phyloP scores from a whole-genome alignment of 441 rosid genomes.

The Sinapis alba region DNA sequence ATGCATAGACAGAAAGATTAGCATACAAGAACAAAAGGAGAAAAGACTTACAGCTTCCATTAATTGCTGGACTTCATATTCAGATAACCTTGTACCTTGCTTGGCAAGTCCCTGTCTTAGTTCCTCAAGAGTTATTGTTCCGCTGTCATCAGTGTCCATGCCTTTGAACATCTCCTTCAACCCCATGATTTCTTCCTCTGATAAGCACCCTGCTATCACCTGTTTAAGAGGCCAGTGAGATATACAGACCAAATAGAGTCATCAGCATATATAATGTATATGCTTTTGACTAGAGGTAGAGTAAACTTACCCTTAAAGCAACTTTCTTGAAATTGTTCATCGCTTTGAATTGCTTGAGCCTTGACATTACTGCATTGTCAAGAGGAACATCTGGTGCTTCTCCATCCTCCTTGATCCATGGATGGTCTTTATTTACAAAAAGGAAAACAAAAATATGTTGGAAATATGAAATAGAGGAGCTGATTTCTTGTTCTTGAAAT shows the following conservation, averaged over 20 bases:
- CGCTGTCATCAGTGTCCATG: neutral
- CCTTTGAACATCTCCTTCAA: conserved; percentile 48
- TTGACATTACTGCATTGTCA: conserved; percentile 71
- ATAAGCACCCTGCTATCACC: conserved; percentile 89
- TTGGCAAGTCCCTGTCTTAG: conserved; percentile 2
- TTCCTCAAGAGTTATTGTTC: conserved; percentile 6
- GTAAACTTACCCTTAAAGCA: conserved; percentile 61
- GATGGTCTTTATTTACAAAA: conserved; percentile 81
- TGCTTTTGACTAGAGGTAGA: neutral
- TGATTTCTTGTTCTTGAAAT: neutral
- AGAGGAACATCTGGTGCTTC: conserved; percentile 91
- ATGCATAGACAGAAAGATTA: neutral
- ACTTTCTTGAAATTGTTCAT: conserved; percentile 92
- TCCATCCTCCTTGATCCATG: conserved; percentile 91
- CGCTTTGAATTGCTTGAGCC: conserved; percentile 89
- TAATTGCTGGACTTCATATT: conserved; percentile 75
- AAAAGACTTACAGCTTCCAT: conserved; percentile 79
- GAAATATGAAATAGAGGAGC: neutral
- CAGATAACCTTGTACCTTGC: conserved; percentile 45
- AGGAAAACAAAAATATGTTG: neutral
- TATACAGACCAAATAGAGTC: neutral
- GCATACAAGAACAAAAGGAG: neutral
- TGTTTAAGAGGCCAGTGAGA: conserved; percentile 28
- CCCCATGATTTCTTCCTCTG: conserved; percentile 56
- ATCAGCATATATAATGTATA: neutral